A percentile compares a stretch with the other conserved stretches of the same genome.
These are phyloP conservation scores for Didymella lethalis DNA, from an alignment of 2,329 filamentous ascomycete genomes.

Conservation along the genomic window DNA sequence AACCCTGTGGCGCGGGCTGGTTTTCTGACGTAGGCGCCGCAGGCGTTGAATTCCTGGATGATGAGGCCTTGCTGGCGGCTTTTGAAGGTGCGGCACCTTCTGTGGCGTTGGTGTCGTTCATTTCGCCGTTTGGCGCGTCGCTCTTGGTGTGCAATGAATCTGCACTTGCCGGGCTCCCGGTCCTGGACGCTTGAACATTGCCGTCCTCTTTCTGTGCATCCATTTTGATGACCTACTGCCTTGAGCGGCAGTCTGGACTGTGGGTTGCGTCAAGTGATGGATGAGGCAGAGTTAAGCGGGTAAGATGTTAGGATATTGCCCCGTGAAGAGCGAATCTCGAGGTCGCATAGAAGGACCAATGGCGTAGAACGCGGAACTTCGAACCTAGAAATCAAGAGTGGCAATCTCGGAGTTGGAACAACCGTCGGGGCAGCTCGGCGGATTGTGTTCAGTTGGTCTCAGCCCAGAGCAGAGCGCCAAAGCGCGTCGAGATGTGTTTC, in stretches of 20 bases:
- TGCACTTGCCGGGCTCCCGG: constrained; percentile 41
- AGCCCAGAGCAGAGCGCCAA: constrained; percentile 19
- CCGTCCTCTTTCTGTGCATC: constrained; percentile 49
- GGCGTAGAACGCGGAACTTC: constrained; percentile 45
- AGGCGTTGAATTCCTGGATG: constrained; percentile 46
- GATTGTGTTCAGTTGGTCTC: constrained; percentile 27
- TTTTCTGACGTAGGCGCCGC: constrained; percentile 37
- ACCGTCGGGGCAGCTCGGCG: constrained; percentile 26
- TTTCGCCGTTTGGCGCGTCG: constrained; percentile 38
- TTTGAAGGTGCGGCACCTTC: constrained; percentile 43
- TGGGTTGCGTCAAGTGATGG: constrained; percentile 31
- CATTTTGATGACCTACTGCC: constrained; percentile 43
- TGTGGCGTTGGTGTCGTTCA: constrained; percentile 31
- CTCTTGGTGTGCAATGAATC: constrained; percentile 41
- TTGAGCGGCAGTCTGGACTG: constrained; percentile 29
- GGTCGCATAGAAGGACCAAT: constrained; percentile 46
- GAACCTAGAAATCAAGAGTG: constrained; percentile 28
- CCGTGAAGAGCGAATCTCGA: constrained; percentile 46
- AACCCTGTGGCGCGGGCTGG: constrained; percentile 32
- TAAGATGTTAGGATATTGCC: constrained; percentile 38
- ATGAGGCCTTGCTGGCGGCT: constrained; percentile 46
- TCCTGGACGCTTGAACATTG: constrained; percentile 42
- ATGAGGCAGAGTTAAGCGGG: constrained; percentile 34
- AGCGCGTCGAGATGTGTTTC: constrained; percentile 27
- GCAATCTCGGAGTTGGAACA: constrained; percentile 16